Conservation (phyloP, 495 filamentous ascomycete species). For the Venustampulla echinocandica region DNA sequence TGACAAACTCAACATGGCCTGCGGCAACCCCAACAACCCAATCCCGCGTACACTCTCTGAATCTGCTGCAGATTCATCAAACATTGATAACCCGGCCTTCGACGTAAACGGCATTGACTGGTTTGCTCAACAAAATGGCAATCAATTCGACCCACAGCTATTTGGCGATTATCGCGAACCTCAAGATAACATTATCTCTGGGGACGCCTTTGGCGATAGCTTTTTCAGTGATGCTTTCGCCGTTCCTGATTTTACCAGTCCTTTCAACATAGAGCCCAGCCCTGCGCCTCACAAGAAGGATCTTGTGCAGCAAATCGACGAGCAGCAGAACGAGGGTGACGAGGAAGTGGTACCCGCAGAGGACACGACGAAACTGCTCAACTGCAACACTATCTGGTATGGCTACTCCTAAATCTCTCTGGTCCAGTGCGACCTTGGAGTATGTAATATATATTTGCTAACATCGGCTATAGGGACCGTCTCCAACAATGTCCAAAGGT, state of each 20-base stretch:
- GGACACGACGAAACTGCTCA: conserved; percentile 57
- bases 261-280: conserved; percentile 56
- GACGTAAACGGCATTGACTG: conserved; percentile 55
- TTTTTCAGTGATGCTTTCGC: conserved; percentile 90
- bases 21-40: conserved; percentile 62
- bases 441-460: conserved; percentile 8
- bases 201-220: conserved; percentile 55
- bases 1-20: conserved; percentile 63
- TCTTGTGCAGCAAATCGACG: conserved; percentile 66
- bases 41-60: conserved; percentile 38
- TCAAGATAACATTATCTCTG: conserved; percentile 59
- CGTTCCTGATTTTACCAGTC: conserved; percentile 61
- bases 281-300: conserved; percentile 53
- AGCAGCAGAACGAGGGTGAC: conserved; percentile 55
- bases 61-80: conserved; percentile 17
- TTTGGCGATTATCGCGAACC: conserved; percentile 93
- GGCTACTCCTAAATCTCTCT: conserved; percentile 21
- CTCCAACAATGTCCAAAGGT: conserved; percentile 81
- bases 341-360: conserved; percentile 59
- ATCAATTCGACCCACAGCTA: conserved; percentile 82
- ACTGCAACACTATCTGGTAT: conserved; percentile 91
- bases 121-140: conserved; percentile 75
- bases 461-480: conserved; percentile 61
- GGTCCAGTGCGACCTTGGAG: no score
- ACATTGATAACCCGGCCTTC: conserved; percentile 22